These are phyloP conservation scores for Debaryomyces coudertii DNA, from an alignment of 1,139 yeast genomes.

Conservation along the genomic window DNA sequence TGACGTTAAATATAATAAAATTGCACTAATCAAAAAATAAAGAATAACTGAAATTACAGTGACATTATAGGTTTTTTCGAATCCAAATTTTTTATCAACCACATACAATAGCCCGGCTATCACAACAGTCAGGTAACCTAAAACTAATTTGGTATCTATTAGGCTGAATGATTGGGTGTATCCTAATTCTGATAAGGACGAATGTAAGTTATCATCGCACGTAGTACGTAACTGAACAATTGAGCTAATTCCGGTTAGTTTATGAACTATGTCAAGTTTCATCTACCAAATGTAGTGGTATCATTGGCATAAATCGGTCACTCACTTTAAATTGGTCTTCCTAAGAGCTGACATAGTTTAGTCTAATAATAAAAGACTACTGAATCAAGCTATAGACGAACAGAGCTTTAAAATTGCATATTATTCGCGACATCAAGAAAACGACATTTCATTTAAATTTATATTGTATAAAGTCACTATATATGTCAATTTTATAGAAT, in stretches of 20 bases:
- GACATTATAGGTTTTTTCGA: conserved; percentile 40
- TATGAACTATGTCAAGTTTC: neutral
- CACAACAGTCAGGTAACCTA: conserved; percentile 70
- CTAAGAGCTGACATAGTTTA: conserved; percentile 26
- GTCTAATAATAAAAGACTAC: neutral
- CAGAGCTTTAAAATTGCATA: neutral
- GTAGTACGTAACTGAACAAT: conserved; percentile 51
- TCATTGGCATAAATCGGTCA: conserved; percentile 10
- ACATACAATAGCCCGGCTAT: conserved; percentile 68
- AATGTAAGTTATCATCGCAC: conserved; percentile 51
- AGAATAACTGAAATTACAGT: conserved; percentile 46
- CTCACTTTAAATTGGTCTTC: conserved; percentile 35
- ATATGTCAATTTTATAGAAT: neutral
- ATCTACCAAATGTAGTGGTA: neutral
- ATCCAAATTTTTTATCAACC: conserved; percentile 63
- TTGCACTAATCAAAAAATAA: conserved; percentile 55
- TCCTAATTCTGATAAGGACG: conserved; percentile 56
- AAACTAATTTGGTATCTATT: conserved; percentile 63
- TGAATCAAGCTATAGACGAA: neutral
- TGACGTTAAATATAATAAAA: conserved; percentile 49
- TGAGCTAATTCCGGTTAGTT: conserved; percentile 32
- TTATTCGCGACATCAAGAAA: conserved; percentile 1
- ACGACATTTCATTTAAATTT: neutral
- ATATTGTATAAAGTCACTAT: neutral
- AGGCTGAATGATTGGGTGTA: conserved; percentile 61